phyloP scores from a whole-genome alignment of 352 stramenopile species.

The Pythium phragmitis region DNA sequence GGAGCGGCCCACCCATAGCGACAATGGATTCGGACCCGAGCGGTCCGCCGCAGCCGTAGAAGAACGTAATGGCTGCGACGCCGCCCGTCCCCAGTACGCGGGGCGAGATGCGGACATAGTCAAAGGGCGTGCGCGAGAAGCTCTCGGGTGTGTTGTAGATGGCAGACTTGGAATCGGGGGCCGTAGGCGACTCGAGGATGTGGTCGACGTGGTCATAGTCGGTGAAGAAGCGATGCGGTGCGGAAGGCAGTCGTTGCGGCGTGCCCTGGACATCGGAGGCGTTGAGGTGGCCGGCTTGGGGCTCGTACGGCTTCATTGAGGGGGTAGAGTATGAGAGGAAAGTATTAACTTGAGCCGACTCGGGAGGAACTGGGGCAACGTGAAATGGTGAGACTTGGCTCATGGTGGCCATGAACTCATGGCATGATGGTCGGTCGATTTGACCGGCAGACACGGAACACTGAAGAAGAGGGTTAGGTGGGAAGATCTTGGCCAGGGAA shows the following conservation, averaged over 20 bases:
- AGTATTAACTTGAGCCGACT: too few relatives aligned
- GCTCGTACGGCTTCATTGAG: slow-evolving; percentile 15
- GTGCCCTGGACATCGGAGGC: not conserved
- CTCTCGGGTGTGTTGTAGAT: not conserved
- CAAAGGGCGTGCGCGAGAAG: slow-evolving; percentile 4
- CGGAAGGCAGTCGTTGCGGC: not conserved
- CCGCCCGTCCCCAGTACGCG: slow-evolving; percentile 39
- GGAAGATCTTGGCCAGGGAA: too few relatives aligned
- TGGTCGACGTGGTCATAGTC: slow-evolving; percentile 21
- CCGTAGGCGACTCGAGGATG: slow-evolving; percentile 25
- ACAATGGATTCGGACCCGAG: slow-evolving; percentile 61
- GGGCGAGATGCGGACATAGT: slow-evolving; percentile 20
- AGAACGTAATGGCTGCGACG: slow-evolving; percentile 51
- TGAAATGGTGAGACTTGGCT: too few relatives aligned
- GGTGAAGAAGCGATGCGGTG: slow-evolving; percentile 18
- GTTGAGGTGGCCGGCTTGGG: not conserved
- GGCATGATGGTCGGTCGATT: too few relatives aligned
- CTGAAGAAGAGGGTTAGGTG: too few relatives aligned
- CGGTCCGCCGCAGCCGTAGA: slow-evolving; percentile 46
- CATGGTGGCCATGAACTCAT: too few relatives aligned
- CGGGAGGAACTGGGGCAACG: too few relatives aligned
- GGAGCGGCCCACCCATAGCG: slow-evolving; percentile 48
- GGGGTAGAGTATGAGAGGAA: not conserved
- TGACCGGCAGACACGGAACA: too few relatives aligned
- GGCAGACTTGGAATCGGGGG: not conserved